Evolutionary conservation across 148 eudicot genomes (phyloP).

Genomic region (Limonium bicolor): DNA sequence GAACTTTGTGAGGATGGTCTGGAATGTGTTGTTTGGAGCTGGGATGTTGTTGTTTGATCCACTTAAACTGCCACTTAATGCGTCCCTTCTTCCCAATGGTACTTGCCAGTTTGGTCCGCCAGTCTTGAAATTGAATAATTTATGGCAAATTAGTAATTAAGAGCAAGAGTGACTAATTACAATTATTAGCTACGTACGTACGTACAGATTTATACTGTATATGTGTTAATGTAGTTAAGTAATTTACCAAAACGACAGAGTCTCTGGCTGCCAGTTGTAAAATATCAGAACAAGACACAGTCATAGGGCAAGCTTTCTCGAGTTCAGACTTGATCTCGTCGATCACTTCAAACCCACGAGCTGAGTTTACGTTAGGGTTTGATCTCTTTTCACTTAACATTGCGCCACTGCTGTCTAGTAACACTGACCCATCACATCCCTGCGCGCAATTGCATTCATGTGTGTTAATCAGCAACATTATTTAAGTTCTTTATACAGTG

Average conservation of each 20-base stretch:
- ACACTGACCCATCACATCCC: slow-evolving; percentile 34
- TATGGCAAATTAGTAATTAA: too few species aligned
- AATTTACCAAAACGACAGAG: slow-evolving; percentile 10
- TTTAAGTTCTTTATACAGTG: too few species aligned
- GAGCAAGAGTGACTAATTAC: too few species aligned
- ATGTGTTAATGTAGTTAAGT: too few species aligned
- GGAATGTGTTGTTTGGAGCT: slow-evolving; percentile 72
- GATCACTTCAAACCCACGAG: slow-evolving; percentile 18
- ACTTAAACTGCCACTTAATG: slow-evolving; percentile 47
- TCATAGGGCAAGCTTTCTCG: slow-evolving; percentile 18
- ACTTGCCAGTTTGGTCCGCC: slow-evolving; percentile 85
- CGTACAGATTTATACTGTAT: too few species aligned
- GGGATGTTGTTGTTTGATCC: slow-evolving; percentile 74
- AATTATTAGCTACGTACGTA: too few species aligned
- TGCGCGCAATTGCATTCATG: too few species aligned
- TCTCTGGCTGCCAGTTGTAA: slow-evolving; percentile 18
- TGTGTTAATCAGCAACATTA: too few species aligned
- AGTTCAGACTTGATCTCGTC: slow-evolving; percentile 15
- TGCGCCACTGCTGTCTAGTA: slow-evolving; percentile 10
- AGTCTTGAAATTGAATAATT: slow-evolving; percentile 17
- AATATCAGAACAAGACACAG: slow-evolving; percentile 24
- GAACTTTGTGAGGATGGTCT: slow-evolving; percentile 60
- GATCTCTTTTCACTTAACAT: slow-evolving; percentile 13
- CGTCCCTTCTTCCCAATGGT: slow-evolving; percentile 70
- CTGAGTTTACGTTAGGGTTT: slow-evolving; percentile 4